Percentiles rank a stretch among this genome's conserved stretches.
phyloP scores from a whole-genome alignment of 352 stramenopile species.

The Pythium coloratum region DNA sequence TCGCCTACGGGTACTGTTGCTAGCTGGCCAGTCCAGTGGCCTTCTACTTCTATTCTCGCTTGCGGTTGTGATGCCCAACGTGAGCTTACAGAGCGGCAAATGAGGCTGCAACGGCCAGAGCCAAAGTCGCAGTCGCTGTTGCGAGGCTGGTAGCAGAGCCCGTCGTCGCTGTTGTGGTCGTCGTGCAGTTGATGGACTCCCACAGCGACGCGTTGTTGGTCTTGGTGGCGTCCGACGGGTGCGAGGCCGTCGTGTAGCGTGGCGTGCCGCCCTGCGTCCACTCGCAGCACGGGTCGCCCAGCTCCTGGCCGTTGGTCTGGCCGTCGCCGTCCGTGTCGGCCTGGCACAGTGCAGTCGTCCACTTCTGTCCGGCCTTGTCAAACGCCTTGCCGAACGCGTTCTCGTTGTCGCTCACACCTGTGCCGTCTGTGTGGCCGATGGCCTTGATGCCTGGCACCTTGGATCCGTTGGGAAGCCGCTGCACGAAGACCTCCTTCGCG shows the following conservation, averaged over 20 bases:
- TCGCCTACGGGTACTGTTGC: background rate
- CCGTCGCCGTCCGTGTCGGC: slow-evolving; percentile 53
- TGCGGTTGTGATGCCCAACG: background rate
- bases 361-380: slow-evolving; percentile 16
- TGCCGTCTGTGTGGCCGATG: slow-evolving; percentile 29
- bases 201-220: slow-evolving; percentile 12
- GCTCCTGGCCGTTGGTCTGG: slow-evolving; percentile 55
- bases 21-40: too few species aligned
- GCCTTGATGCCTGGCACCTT: slow-evolving; percentile 27
- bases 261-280: slow-evolving; percentile 17
- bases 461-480: slow-evolving; percentile 33
- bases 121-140: background rate
- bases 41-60: too few species aligned
- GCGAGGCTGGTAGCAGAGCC: background rate
- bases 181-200: slow-evolving; percentile 7
- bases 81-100: background rate
- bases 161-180: background rate
- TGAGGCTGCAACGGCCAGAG: background rate
- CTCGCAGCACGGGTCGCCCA: slow-evolving; percentile 49
- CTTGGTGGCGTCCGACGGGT: slow-evolving; percentile 15
- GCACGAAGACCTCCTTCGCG: slow-evolving; percentile 21
- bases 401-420: slow-evolving; percentile 2
- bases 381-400: slow-evolving; percentile 52
- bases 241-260: slow-evolving; percentile 26
- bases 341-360: slow-evolving; percentile 42